phyloP scores from a whole-genome alignment of 2,329 filamentous ascomycete species.

The Aspergillus versicolor region DNA sequence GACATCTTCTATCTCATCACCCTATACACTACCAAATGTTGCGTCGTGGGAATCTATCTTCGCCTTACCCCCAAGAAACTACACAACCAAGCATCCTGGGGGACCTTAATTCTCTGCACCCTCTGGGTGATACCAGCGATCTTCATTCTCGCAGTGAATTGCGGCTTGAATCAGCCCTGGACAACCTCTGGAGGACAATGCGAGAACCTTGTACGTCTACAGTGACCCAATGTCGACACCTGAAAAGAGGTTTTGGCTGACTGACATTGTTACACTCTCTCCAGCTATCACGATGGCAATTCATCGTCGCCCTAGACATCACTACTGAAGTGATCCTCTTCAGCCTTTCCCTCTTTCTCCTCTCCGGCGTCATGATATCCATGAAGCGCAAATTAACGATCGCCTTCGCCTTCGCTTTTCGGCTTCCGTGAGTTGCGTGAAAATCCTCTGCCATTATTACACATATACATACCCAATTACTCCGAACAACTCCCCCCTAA shows the following conservation, averaged over 20 bases:
- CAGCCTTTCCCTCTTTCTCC: conserved; percentile 27
- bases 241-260: background rate
- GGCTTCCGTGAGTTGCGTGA: conserved; percentile 34
- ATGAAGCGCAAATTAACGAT: conserved; percentile 33
- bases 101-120: conserved; percentile 36
- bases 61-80: conserved; percentile 45
- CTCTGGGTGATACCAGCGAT: conserved; percentile 41
- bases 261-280: background rate
- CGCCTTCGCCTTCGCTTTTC: conserved; percentile 34
- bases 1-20: conserved; percentile 46
- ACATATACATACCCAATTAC: background rate
- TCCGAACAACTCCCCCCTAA: background rate
- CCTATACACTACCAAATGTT: conserved; percentile 40
- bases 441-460: background rate
- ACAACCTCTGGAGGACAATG: conserved; percentile 24
- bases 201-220: conserved; percentile 22
- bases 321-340: conserved; percentile 36
- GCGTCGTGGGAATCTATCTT: conserved; percentile 44
- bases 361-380: conserved; percentile 34
- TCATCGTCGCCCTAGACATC: conserved; percentile 37
- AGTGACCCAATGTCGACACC: background rate
- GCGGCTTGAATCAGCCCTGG: conserved; percentile 42
- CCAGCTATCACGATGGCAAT: conserved; percentile 34
- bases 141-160: conserved; percentile 43
- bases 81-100: conserved; percentile 39